phyloP scores from a whole-genome alignment of 306 rosid species.

The Leucaena leucocephala region DNA sequence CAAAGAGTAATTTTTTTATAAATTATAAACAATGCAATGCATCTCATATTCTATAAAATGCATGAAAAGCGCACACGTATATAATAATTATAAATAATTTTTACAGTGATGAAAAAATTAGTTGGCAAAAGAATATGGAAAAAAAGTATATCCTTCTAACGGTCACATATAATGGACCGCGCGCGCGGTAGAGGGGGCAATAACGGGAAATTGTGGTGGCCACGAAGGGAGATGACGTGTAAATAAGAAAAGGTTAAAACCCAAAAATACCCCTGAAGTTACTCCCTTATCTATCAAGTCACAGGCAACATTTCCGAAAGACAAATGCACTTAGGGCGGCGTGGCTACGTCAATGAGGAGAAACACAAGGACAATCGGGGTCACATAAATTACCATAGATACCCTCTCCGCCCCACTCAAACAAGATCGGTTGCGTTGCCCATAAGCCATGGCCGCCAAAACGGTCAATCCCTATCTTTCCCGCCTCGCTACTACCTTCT shows the following conservation, averaged over 20 bases:
- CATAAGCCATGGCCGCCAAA: conserved; percentile 45
- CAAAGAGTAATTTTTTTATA: too few relatives aligned
- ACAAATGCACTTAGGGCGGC: not conserved
- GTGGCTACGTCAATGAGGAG: not conserved
- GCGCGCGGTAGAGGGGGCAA: not conserved
- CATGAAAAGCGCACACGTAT: too few relatives aligned
- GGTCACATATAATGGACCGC: too few relatives aligned
- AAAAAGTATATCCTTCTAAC: too few relatives aligned
- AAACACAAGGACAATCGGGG: not conserved
- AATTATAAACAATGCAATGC: too few relatives aligned
- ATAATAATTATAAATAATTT: too few relatives aligned
- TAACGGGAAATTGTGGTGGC: not conserved
- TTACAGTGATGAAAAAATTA: too few relatives aligned
- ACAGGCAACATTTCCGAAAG: not conserved
- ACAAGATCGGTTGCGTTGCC: conserved; percentile 22
- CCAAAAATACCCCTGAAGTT: not conserved
- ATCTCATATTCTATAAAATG: too few relatives aligned
- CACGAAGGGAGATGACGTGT: not conserved
- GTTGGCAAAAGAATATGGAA: too few relatives aligned
- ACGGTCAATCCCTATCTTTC: conserved; percentile 43
- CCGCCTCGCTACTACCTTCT: conserved; percentile 37
- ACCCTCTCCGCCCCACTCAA: conserved; percentile 47
- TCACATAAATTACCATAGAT: not conserved
- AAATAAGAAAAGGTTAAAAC: not conserved
- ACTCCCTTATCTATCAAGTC: not conserved